A percentile compares a stretch with the other conserved stretches of the same genome.
Conservation (phyloP, 306 rosid species). For the Purshia tridentata region DNA sequence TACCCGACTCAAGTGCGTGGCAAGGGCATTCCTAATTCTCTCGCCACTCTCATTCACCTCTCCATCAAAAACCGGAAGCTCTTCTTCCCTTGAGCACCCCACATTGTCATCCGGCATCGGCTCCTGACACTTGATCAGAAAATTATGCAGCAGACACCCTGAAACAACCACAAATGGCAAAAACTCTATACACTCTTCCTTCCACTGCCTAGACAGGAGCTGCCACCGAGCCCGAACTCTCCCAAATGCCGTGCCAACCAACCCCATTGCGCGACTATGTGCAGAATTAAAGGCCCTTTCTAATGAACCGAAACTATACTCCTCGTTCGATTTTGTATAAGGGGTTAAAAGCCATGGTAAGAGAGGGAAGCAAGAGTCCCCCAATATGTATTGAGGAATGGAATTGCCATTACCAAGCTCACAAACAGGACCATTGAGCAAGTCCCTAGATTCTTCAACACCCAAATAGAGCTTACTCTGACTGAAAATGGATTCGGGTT, state of each 20-base stretch:
- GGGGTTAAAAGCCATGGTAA: conserved; percentile 89
- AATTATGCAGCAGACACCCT: conserved; percentile 78
- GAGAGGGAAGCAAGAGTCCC: conserved; percentile 73
- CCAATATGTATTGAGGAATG: conserved; percentile 70
- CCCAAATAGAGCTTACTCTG: conserved; percentile 62
- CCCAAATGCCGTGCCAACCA: conserved; percentile 51
- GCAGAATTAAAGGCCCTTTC: conserved; percentile 56
- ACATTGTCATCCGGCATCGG: conserved; percentile 29
- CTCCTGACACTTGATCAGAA: conserved; percentile 60
- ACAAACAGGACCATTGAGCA: conserved; percentile 50
- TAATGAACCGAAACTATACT: conserved; percentile 43
- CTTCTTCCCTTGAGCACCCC: conserved; percentile 26
- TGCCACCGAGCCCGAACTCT: conserved; percentile 57
- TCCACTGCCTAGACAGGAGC: conserved; percentile 66
- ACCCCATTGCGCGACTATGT: conserved; percentile 51
- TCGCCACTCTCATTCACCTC: conserved; percentile 50
- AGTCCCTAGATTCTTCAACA: conserved; percentile 58
- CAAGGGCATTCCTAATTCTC: conserved; percentile 65
- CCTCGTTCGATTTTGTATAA: conserved; percentile 49
- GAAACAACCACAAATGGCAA: conserved; percentile 69
- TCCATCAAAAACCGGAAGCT: conserved; percentile 45
- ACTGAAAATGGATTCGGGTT: conserved; percentile 53
- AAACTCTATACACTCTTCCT: conserved; percentile 57
- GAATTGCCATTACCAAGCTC: conserved; percentile 47
- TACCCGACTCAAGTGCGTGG: conserved; percentile 61